These are phyloP conservation scores for Ophiostoma pallidulum DNA, from an alignment of 2,329 filamentous ascomycete species.

Conservation along the genomic window DNA sequence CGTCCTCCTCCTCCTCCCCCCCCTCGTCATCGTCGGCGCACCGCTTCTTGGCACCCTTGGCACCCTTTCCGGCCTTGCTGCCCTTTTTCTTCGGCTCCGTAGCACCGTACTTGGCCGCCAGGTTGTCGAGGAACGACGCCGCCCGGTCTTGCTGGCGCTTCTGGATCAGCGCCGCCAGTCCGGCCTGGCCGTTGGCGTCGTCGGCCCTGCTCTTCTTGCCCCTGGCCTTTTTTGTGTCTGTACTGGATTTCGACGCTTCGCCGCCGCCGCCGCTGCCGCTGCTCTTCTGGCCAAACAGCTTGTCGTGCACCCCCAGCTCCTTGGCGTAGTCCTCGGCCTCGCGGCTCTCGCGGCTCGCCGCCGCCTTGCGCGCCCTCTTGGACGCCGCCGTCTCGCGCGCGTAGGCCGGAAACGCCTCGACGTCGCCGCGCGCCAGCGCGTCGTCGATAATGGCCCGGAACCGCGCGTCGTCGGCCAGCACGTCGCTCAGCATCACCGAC, in stretches of 20 bases:
- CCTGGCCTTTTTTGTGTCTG: conserved; percentile 22
- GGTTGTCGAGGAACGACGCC: conserved; percentile 55
- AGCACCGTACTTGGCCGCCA: conserved; percentile 68
- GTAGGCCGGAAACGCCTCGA: conserved; percentile 59
- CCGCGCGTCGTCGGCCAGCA: conserved; percentile 73
- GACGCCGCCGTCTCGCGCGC: conserved; percentile 61
- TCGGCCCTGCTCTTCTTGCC: conserved; percentile 21
- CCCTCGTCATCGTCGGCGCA: conserved; percentile 41
- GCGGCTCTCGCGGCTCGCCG: conserved; percentile 55
- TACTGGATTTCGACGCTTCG: conserved; percentile 19
- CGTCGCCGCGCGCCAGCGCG: conserved; percentile 62
- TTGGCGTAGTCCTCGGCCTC: conserved; percentile 69
- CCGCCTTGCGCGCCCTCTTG: conserved; percentile 47
- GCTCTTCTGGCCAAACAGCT: conserved; percentile 42
- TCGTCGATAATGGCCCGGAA: conserved; percentile 73
- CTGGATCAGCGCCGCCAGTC: conserved; percentile 53
- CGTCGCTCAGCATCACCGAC: conserved; percentile 76
- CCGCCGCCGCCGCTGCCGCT: background rate
- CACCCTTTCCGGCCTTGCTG: too few species aligned
- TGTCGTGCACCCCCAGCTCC: conserved; percentile 64
- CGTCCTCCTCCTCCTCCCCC: conserved; percentile 39
- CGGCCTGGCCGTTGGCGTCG: conserved; percentile 12
- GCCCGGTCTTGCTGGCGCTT: conserved; percentile 56
- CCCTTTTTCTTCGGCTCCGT: conserved; percentile 37
- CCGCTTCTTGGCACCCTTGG: conserved; percentile 28